These are phyloP conservation scores for Hibiscus syriacus DNA, from an alignment of 345 rosid species.

Conservation along the genomic window DNA sequence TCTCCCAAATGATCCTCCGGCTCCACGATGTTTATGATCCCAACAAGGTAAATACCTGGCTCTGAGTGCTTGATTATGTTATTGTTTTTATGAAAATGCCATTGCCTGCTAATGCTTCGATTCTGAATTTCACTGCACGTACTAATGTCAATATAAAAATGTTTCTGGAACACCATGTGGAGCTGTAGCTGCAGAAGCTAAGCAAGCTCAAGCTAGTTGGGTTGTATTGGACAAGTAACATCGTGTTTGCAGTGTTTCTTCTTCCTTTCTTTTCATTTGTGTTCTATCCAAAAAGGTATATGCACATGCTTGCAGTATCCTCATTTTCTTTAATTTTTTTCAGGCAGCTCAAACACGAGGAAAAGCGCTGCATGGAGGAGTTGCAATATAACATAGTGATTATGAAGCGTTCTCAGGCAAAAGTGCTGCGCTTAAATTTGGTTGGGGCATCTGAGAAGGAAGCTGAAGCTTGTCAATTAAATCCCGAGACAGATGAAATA, in stretches of 20 bases:
- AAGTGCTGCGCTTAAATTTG: conserved; percentile 88
- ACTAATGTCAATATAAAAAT: conserved; percentile 82
- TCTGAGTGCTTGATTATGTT: not conserved
- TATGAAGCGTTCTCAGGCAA: conserved; percentile 81
- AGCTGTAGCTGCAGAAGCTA: too few species aligned
- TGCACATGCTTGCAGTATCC: not conserved
- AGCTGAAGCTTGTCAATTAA: too few species aligned
- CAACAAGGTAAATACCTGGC: conserved; percentile 44
- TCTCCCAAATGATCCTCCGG: conserved; percentile 98
- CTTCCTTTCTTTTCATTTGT: not conserved
- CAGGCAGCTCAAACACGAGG: conserved; percentile 81
- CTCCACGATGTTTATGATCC: conserved; percentile 97
- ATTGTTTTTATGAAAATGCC: not conserved
- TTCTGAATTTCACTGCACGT: conserved; percentile 24
- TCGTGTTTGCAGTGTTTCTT: not conserved
- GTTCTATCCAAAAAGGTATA: not conserved
- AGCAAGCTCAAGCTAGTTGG: too few species aligned
- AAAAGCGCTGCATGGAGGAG: too few species aligned
- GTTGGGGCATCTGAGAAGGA: conserved; percentile 60
- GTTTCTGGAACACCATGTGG: too few species aligned
- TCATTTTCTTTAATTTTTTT: not conserved
- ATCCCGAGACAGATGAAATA: conserved; percentile 40
- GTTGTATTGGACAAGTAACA: too few species aligned
- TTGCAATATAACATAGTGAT: too few species aligned
- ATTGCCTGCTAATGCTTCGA: conserved; percentile 3